phyloP scores from a whole-genome alignment of 2,329 filamentous ascomycete species.

The Colletotrichum zoysiae region DNA sequence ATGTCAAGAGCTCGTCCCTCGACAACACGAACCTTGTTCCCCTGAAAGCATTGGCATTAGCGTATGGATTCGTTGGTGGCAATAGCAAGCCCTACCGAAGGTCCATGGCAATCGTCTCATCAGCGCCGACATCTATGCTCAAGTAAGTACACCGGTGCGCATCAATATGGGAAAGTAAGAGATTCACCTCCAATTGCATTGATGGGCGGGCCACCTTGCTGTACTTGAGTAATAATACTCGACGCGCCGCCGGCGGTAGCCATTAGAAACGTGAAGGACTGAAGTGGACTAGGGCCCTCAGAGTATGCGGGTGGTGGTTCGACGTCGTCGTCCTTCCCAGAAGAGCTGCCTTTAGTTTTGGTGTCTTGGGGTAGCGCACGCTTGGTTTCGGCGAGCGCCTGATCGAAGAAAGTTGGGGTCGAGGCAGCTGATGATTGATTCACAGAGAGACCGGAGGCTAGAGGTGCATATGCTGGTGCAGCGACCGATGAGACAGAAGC shows the following conservation, averaged over 20 bases:
- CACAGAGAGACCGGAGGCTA: slow-evolving; percentile 55
- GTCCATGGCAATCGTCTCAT: slow-evolving; percentile 96
- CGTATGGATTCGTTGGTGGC: background rate
- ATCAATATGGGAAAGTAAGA: background rate
- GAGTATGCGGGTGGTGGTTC: slow-evolving; percentile 97
- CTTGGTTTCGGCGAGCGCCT: slow-evolving; percentile 80
- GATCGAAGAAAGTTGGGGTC: slow-evolving; percentile 57
- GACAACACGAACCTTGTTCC: slow-evolving; percentile 95
- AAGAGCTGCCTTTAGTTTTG: slow-evolving; percentile 83
- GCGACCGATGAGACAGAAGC: slow-evolving; percentile 44
- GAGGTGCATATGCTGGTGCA: slow-evolving; percentile 68
- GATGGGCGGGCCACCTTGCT: slow-evolving; percentile 90
- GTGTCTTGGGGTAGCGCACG: slow-evolving; percentile 84
- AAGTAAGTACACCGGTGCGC: slow-evolving; percentile 28
- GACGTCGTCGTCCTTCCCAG: slow-evolving; percentile 82
- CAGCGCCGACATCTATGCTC: slow-evolving; percentile 78
- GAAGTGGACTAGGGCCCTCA: slow-evolving; percentile 92
- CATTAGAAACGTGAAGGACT: slow-evolving; percentile 97
- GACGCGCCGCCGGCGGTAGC: slow-evolving; percentile 95
- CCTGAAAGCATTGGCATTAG: slow-evolving; percentile 63
- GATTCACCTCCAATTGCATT: slow-evolving; percentile 87
- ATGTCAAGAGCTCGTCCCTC: slow-evolving; percentile 91
- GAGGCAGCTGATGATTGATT: slow-evolving; percentile 46
- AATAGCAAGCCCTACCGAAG: slow-evolving; percentile 74
- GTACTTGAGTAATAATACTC: slow-evolving; percentile 99